Conservation (phyloP, 768 basidiomycete genomes). For the Pulveroboletus sp. region DNA sequence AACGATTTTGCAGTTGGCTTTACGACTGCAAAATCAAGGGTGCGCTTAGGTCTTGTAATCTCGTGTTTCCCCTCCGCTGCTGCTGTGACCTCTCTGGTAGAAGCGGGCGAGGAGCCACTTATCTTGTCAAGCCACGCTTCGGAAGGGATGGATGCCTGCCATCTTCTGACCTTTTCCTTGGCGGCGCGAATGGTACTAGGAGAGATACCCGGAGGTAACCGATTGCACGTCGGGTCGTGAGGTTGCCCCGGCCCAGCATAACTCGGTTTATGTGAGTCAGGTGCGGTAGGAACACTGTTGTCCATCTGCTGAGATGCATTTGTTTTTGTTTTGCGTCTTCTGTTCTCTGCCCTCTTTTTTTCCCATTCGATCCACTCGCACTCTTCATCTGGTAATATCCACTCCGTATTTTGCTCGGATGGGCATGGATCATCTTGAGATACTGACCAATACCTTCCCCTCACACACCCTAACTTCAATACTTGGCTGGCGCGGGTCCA, state of each 20-base stretch:
- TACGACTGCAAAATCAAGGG: conserved; percentile 44
- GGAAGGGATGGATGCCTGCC: conserved; percentile 32
- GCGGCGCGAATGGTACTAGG: conserved; percentile 27
- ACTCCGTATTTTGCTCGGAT: conserved; percentile 25
- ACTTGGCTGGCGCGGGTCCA: conserved; percentile 44
- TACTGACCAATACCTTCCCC: conserved; percentile 31
- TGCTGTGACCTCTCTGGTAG: conserved; percentile 1
- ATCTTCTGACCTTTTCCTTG: conserved; percentile 34
- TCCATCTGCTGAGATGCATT: conserved; percentile 9
- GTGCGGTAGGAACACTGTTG: not conserved
- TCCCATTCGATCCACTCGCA: conserved; percentile 50
- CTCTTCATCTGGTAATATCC: conserved; percentile 46
- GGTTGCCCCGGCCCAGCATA: not conserved
- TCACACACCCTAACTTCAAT: conserved; percentile 40
- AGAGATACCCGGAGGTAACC: conserved; percentile 16
- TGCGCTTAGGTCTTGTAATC: conserved; percentile 15
- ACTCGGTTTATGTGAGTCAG: conserved; percentile 4
- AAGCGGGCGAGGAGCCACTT: conserved; percentile 1
- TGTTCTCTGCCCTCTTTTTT: conserved; percentile 23
- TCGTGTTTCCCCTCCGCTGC: conserved; percentile 15
- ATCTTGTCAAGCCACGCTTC: conserved; percentile 13
- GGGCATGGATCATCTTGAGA: conserved; percentile 19
- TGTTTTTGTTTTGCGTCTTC: conserved; percentile 16
- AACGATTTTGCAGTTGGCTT: conserved; percentile 33
- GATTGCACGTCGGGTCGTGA: conserved; percentile 3